Percentiles rank a stretch among this genome's conserved stretches.
phyloP scores from a whole-genome alignment of 805 yeast species.

The Pichia exigua region DNA sequence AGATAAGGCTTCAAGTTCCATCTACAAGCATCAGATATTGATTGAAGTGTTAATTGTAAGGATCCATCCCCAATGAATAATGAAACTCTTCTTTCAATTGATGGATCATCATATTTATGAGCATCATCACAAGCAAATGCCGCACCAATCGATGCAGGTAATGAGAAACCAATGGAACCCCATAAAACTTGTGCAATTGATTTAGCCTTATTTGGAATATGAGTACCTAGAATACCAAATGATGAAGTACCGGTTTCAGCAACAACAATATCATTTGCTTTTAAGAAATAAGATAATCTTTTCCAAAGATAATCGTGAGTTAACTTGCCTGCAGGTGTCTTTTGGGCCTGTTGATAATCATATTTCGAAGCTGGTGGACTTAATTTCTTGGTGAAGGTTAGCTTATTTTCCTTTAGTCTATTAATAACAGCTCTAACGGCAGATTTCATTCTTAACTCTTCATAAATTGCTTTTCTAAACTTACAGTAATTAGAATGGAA shows the following conservation, averaged over 20 bases:
- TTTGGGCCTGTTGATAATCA: conserved; percentile 34
- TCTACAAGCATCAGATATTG: conserved; percentile 61
- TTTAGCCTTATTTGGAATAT: conserved; percentile 52
- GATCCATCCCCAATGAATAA: conserved; percentile 73
- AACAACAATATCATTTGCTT: conserved; percentile 58
- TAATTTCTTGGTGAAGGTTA: conserved; percentile 36
- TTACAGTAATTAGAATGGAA: conserved; percentile 73
- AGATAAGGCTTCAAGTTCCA: conserved; percentile 62
- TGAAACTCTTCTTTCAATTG: conserved; percentile 45
- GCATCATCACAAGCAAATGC: conserved; percentile 51
- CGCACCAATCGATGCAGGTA: conserved; percentile 64
- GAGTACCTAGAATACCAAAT: conserved; percentile 60
- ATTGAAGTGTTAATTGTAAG: conserved; percentile 66
- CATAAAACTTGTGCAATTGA: conserved; percentile 71
- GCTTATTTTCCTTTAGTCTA: conserved; percentile 27
- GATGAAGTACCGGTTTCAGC: conserved; percentile 74
- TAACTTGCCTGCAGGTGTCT: conserved; percentile 37
- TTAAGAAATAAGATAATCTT: conserved; percentile 51
- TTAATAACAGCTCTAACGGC: conserved; percentile 38
- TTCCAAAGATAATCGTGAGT: conserved; percentile 68
- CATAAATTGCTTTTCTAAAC: conserved; percentile 61
- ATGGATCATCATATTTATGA: neutral
- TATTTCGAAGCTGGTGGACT: conserved; percentile 42
- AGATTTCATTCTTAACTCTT: conserved; percentile 63
- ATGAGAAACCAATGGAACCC: conserved; percentile 70